phyloP scores from a whole-genome alignment of 129 eudicot genomes.

The Logfia minima region DNA sequence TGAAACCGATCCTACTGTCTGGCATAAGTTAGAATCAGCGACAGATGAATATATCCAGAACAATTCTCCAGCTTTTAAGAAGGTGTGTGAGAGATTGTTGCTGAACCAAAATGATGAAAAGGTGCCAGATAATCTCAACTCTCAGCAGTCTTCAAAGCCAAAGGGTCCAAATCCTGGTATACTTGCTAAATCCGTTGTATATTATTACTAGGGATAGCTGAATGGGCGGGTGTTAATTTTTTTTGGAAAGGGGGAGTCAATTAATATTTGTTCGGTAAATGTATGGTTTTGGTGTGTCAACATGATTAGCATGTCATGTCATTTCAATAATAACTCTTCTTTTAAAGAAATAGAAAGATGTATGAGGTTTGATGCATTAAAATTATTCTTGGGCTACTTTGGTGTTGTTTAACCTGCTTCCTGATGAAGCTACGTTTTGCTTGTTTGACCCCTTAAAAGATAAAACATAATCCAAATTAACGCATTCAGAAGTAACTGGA shows the following conservation, averaged over 20 bases:
- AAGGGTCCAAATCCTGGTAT: slow-evolving; percentile 48
- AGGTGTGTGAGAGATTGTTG: slow-evolving; percentile 65
- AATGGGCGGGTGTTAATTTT: background rate
- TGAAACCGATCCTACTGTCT: slow-evolving; percentile 92
- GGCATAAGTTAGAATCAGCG: slow-evolving; percentile 88
- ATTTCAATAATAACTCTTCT: background rate
- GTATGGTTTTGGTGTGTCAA: too few species aligned
- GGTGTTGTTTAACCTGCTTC: background rate
- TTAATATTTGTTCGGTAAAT: too few species aligned
- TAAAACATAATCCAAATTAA: background rate
- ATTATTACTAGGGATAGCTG: background rate
- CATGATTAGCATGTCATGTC: too few species aligned
- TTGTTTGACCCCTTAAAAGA: background rate
- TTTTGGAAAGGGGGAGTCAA: too few species aligned
- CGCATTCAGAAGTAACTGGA: background rate
- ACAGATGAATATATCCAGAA: slow-evolving; percentile 76
- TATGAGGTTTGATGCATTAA: background rate
- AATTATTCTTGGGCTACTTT: background rate
- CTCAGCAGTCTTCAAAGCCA: slow-evolving; percentile 50
- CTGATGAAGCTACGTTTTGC: background rate
- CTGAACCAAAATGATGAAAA: slow-evolving; percentile 72
- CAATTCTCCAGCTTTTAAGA: slow-evolving; percentile 66
- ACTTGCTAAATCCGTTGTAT: slow-evolving; percentile 19
- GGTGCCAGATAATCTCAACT: slow-evolving; percentile 47
- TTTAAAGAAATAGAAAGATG: background rate